phyloP scores from a whole-genome alignment of 176 grass and related monocot genomes.

The Rhynchospora tenuis region DNA sequence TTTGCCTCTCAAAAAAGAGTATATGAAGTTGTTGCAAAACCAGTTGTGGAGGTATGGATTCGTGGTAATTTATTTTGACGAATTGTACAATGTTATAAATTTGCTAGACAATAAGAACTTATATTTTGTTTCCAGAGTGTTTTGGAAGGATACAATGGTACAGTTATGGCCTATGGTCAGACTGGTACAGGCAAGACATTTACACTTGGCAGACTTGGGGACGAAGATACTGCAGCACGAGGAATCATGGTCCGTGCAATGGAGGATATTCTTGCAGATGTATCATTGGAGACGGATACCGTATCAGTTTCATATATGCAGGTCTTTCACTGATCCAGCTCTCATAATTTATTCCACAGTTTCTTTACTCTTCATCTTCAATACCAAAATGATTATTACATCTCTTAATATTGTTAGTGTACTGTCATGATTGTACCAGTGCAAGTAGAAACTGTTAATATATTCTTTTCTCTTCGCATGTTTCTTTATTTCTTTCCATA shows the following conservation, averaged over 20 bases:
- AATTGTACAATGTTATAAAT: background rate
- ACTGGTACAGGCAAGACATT: conserved; percentile 99
- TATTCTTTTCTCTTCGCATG: background rate
- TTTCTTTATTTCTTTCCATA: background rate
- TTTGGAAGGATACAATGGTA: conserved; percentile 97
- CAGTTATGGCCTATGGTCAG: conserved; percentile 99
- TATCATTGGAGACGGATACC: conserved; percentile 58
- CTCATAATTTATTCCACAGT: background rate
- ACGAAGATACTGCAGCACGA: conserved; percentile 87
- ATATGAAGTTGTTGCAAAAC: conserved; percentile 99
- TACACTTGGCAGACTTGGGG: conserved; percentile 96
- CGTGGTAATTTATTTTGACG: conserved; percentile 23
- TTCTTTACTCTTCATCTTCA: background rate
- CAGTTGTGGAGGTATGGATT: conserved; percentile 83
- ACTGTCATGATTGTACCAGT: background rate
- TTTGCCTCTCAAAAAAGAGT: conserved; percentile 98
- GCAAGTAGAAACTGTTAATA: background rate
- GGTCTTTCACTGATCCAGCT: conserved; percentile 32
- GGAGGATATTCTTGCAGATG: conserved; percentile 97
- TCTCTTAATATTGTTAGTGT: background rate
- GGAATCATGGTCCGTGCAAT: conserved; percentile 99
- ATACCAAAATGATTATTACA: background rate
- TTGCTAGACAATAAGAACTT: background rate
- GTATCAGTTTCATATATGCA: conserved; percentile 95
- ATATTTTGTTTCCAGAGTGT: conserved; percentile 69